phyloP scores from a whole-genome alignment of 441 rosid genomes.

The Mallotus repandus region DNA sequence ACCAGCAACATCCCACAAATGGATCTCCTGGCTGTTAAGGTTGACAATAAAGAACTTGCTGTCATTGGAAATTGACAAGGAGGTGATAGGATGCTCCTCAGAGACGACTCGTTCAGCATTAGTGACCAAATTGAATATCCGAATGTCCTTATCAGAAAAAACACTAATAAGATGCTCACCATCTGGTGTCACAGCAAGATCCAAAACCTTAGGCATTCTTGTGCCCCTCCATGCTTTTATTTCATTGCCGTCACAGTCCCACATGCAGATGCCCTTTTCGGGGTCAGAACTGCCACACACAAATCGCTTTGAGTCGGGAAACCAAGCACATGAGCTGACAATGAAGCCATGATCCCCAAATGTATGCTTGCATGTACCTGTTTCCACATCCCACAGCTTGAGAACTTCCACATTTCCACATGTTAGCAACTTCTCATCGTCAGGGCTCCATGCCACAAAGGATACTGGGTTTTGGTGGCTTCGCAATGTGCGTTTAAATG shows the following conservation, averaged over 20 bases:
- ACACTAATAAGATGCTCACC: conserved; percentile 68
- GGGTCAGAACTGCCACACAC: conserved; percentile 92
- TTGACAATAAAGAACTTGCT: conserved; percentile 74
- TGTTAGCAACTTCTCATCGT: conserved; percentile 72
- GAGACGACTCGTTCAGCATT: conserved; percentile 55
- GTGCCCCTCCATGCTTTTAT: conserved; percentile 77
- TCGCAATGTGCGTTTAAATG: conserved; percentile 49
- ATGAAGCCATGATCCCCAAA: conserved; percentile 77
- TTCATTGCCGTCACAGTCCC: conserved; percentile 82
- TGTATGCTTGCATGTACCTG: conserved; percentile 82
- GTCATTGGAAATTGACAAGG: conserved; percentile 67
- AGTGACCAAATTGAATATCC: conserved; percentile 61
- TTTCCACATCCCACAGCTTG: conserved; percentile 90
- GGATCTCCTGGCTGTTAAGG: conserved; percentile 83
- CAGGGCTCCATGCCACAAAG: conserved; percentile 90
- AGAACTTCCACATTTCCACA: conserved; percentile 81
- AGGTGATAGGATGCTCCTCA: conserved; percentile 72
- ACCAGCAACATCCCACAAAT: conserved; percentile 86
- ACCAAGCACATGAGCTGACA: conserved; percentile 95
- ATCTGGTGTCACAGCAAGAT: conserved; percentile 78
- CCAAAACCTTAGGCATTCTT: conserved; percentile 79
- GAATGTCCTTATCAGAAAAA: conserved; percentile 59
- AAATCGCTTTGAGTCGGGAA: conserved; percentile 82
- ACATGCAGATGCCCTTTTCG: conserved; percentile 78
- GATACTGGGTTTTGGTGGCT: conserved; percentile 82